These are phyloP conservation scores for Cicer cuneatum DNA, from an alignment of 306 rosid species.

Conservation along the genomic window DNA sequence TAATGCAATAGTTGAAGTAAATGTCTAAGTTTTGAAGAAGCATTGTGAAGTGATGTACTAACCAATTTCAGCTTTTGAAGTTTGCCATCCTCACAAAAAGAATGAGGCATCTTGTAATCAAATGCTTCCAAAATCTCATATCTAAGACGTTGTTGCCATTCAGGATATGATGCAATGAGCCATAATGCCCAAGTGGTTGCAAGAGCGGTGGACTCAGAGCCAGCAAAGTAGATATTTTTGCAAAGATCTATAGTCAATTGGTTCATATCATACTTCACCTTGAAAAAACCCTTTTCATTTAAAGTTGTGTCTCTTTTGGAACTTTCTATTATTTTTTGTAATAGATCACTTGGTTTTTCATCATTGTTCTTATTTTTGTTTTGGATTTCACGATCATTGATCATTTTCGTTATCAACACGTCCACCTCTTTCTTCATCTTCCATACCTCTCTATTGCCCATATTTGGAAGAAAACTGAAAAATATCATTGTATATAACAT, in stretches of 20 bases:
- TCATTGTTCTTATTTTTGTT: slow-evolving; percentile 12
- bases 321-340: slow-evolving; percentile 41
- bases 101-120: not conserved
- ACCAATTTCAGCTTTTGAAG: slow-evolving; percentile 43
- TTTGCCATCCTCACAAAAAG: slow-evolving; percentile 22
- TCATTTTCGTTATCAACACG: slow-evolving; percentile 20
- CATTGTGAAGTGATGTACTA: not conserved
- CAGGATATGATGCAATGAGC: slow-evolving; percentile 38
- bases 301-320: not conserved
- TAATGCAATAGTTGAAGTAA: no score
- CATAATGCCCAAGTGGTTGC: slow-evolving; percentile 41
- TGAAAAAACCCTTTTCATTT: not conserved
- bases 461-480: slow-evolving; percentile 44
- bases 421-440: slow-evolving; percentile 49
- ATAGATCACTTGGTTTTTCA: slow-evolving; percentile 35
- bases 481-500: slow-evolving; percentile 10
- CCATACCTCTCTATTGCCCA: slow-evolving; percentile 41
- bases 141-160: slow-evolving; percentile 48
- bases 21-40: no score
- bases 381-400: slow-evolving; percentile 31
- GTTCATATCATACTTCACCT: not conserved
- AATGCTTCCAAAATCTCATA: slow-evolving; percentile 40
- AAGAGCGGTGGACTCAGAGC: slow-evolving; percentile 43
- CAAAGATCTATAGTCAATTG: slow-evolving; percentile 40
- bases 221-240: slow-evolving; percentile 53